Evolutionary conservation across 148 eudicot genomes (phyloP), one percentile per base, ranked within the genome.

Genomic region (Amaranthus hypochondriacus): DNA sequence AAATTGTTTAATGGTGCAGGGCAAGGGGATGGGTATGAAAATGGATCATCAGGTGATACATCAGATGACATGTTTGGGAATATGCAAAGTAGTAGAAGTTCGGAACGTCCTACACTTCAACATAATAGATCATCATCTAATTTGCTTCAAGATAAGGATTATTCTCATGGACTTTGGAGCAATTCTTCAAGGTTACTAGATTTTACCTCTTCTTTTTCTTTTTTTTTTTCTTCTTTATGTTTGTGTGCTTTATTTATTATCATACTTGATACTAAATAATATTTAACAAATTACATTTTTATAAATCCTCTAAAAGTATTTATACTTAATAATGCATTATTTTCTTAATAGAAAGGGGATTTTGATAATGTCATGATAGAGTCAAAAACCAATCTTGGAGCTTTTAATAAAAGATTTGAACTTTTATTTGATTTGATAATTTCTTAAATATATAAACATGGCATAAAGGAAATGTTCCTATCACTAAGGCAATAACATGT

Each of bases 1-100:
- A 9, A 3, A 52, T 51, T 7, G 11, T 47, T 7, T 10, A 64
- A 18, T 42, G 56, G 57, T 43, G 4, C 78, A 89, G 87, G 90
- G 62, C 86, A 84, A 84, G 85, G 89, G 11, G 98, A 93, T 15
- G 75, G 64, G 15, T 89, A 78, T 66, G 96, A 93, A 21, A 90
- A 87, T 74, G 94, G 90, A 51, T 93, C 98, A 44, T 89, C 96
- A 9, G 98, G 94, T 54, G 97, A 93, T 69, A 93, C 84, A 70
- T 89, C 97, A 59, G 98, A 93, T 51, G 97, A 91, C 48, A 70
- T 87, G 82, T 83, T 83, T 79, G 95, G 83, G 3, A 77, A 71
- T 62, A 66, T 80, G 75, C 90, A 85, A 69, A 85, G 82, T 59
- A 76, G 79, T 6, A 83, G 84, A 79, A 91, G 81, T 57, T 79